Evolutionary conservation across 352 stramenopile species (phyloP).

Genomic region (Phytophthora citricola): DNA sequence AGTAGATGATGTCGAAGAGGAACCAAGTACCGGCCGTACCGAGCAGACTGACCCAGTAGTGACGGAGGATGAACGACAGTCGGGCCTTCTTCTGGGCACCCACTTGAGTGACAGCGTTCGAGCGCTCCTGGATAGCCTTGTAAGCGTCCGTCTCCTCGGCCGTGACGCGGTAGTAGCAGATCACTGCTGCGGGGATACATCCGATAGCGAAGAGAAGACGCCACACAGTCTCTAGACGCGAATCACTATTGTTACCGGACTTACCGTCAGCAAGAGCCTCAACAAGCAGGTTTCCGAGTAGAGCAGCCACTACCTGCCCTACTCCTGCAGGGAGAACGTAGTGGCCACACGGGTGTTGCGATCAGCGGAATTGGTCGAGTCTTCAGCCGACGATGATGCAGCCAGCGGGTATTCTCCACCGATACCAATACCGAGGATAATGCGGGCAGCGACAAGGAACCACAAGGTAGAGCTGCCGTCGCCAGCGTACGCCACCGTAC

Average conservation of each 20-base stretch:
- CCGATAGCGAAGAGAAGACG: slow-evolving; percentile 62
- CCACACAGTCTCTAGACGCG: slow-evolving; percentile 65
- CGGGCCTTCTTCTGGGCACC: slow-evolving; percentile 20
- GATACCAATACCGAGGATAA: slow-evolving; percentile 25
- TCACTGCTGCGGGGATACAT: slow-evolving; percentile 49
- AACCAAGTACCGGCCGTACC: slow-evolving; percentile 82
- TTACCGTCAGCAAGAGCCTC: slow-evolving; percentile 46
- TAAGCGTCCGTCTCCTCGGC: slow-evolving; percentile 64
- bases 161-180: slow-evolving; percentile 61
- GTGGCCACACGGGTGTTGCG: slow-evolving; percentile 58
- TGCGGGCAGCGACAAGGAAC: slow-evolving; percentile 19
- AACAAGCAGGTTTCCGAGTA: slow-evolving; percentile 65
- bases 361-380: slow-evolving; percentile 45
- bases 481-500: slow-evolving; percentile 11
- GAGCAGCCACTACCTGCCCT: slow-evolving; percentile 49
- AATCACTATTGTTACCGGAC: slow-evolving; percentile 44
- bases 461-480: slow-evolving; percentile 10
- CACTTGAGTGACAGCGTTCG: not conserved
- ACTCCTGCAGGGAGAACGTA: slow-evolving; percentile 71
- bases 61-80: slow-evolving; percentile 46
- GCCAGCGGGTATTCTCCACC: slow-evolving; percentile 46
- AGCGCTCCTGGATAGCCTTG: slow-evolving; percentile 27
- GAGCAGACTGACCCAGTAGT: slow-evolving; percentile 57
- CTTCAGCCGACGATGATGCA: slow-evolving; percentile 55
- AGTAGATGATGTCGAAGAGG: slow-evolving; percentile 85